Conservation (phyloP, 1,139 yeast genomes). For the Kodamaea sp. region DNA sequence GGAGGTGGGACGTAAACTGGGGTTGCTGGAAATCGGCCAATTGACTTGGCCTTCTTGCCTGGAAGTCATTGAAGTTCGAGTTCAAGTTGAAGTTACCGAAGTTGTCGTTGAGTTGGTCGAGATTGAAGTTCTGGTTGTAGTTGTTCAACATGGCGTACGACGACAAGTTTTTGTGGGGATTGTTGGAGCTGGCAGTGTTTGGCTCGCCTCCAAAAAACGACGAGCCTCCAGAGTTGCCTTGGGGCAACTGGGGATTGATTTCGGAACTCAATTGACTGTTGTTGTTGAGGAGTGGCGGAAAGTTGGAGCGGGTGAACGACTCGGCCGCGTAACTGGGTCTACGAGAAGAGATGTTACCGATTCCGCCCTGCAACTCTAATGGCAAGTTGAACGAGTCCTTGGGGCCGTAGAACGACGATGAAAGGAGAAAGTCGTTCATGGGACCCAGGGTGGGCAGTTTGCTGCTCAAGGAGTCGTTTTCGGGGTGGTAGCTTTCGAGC, state of each 20-base stretch:
- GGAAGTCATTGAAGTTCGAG: conserved; percentile 42
- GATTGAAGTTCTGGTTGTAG: conserved; percentile 18
- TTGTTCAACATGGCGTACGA: conserved; percentile 18
- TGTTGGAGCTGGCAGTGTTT: conserved; percentile 4
- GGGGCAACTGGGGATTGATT: conserved; percentile 9
- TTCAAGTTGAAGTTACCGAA: conserved; percentile 38
- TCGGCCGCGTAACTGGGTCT: conserved; percentile 70
- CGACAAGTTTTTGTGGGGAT: conserved; percentile 13
- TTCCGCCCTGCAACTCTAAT: conserved; percentile 62
- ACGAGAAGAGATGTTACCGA: conserved; percentile 60
- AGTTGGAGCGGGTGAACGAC: conserved; percentile 43
- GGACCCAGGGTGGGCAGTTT: conserved; percentile 16
- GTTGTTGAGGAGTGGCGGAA: conserved; percentile 14
- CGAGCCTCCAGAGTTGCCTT: conserved; percentile 8
- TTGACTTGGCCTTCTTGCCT: conserved; percentile 48
- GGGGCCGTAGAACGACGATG: conserved; percentile 8
- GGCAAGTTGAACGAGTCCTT: conserved; percentile 50
- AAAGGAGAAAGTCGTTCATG: conserved; percentile 11
- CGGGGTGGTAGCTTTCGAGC: conserved; percentile 19
- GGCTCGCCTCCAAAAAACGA: conserved; percentile 12
- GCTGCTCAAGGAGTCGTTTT: conserved; percentile 3
- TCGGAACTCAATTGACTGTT: conserved; percentile 10
- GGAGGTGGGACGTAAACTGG: conserved; percentile 11
- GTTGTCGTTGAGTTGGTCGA: conserved; percentile 36
- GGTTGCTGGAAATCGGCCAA: conserved; percentile 35